These are phyloP conservation scores for Coemansia sp. DNA, from an alignment of 192 early-diverging fungal genomes.

Conservation along the genomic window DNA sequence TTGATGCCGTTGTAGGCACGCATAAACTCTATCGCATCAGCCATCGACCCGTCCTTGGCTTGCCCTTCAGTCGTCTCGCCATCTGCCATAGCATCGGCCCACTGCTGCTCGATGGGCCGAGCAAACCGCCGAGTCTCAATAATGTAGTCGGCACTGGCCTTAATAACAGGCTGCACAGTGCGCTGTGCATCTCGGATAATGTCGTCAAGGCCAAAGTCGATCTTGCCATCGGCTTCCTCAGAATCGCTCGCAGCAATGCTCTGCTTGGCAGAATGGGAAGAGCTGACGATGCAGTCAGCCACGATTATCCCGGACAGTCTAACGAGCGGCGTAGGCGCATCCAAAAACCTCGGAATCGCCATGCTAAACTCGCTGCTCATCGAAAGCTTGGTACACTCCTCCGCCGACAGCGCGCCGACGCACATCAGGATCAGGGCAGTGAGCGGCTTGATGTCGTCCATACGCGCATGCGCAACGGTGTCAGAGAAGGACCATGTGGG, in stretches of 20 bases:
- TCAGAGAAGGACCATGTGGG: slow-evolving; percentile 36
- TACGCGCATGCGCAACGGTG: slow-evolving; percentile 14
- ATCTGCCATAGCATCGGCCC: neutral
- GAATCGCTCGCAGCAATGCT: neutral
- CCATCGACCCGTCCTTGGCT: neutral
- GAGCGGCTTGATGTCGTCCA: slow-evolving; percentile 10
- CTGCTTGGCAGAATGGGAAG: neutral
- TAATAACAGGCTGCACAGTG: slow-evolving; percentile 3
- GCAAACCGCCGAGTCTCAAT: slow-evolving; percentile 21
- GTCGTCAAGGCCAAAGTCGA: slow-evolving; percentile 53
- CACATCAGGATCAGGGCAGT: slow-evolving; percentile 37
- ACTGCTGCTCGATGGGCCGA: slow-evolving; percentile 20
- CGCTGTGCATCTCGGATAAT: slow-evolving; percentile 30
- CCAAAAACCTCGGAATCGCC: slow-evolving; percentile 43
- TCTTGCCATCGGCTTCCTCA: neutral
- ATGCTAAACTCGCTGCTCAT: slow-evolving; percentile 30
- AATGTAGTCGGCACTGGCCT: slow-evolving; percentile 40
- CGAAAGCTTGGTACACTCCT: slow-evolving; percentile 17
- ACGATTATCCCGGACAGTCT: slow-evolving; percentile 43
- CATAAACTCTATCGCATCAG: slow-evolving; percentile 10
- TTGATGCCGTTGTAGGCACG: slow-evolving; percentile 11
- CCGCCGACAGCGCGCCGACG: slow-evolving; percentile 8
- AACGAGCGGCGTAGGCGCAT: slow-evolving; percentile 31
- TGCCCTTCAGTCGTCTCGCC: neutral
- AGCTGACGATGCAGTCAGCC: slow-evolving; percentile 23